Conservation (phyloP, 768 basidiomycete species). For the Cantharellus anzutake region DNA sequence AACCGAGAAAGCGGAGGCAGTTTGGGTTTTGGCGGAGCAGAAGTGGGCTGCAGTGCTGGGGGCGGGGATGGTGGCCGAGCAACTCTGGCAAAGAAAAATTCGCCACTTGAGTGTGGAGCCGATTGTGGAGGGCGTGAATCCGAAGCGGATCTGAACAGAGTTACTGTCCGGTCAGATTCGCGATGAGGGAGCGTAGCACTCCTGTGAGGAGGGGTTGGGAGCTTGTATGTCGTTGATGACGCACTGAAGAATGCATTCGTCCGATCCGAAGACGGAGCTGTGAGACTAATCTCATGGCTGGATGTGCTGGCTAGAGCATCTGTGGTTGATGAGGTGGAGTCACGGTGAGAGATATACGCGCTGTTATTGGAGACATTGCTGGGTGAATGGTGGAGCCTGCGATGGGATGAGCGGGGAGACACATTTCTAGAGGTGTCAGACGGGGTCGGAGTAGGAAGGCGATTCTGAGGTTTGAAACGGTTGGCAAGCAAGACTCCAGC, state of each 20-base stretch:
- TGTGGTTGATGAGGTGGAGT: neutral
- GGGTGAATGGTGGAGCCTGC: neutral
- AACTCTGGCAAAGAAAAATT: neutral
- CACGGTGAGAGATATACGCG: neutral
- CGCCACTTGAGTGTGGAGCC: neutral
- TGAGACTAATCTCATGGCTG: neutral
- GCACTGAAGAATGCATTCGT: conserved; percentile 1
- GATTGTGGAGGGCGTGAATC: neutral
- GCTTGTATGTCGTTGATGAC: neutral
- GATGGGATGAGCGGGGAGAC: neutral
- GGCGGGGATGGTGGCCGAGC: neutral
- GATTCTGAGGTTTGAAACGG: neutral
- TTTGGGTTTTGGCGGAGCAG: neutral
- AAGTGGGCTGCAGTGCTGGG: neutral
- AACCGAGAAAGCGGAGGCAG: conserved; percentile 3
- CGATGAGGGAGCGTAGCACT: neutral
- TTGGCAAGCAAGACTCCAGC: neutral
- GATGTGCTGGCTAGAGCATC: neutral
- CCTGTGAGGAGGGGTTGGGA: neutral
- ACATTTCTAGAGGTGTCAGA: neutral
- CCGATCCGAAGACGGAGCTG: neutral
- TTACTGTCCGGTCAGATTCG: neutral
- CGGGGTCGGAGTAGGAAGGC: neutral
- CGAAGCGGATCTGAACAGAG: neutral
- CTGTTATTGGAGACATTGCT: neutral